Evolutionary conservation across 2,329 filamentous ascomycete species (phyloP), one percentile per base, ranked within the genome.

Genomic region (Aspergillus novofumigatus): DNA sequence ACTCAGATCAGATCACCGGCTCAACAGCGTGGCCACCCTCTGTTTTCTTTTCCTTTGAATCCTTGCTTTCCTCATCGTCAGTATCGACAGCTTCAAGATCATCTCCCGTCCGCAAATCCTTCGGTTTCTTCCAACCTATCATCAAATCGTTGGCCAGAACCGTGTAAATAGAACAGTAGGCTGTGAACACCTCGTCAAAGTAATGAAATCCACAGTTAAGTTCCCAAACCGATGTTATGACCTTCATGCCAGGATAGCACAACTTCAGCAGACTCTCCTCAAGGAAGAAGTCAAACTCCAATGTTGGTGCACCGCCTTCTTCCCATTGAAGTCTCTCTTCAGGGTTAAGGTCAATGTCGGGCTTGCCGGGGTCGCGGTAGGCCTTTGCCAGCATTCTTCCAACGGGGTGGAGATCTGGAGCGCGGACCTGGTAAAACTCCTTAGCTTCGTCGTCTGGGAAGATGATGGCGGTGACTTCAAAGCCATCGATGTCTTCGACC

Each of bases 121-220:
- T 69, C 0, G 87, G 86, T 25, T 81, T 74, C 69, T 86, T 89
- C 81, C 83, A 92, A 20, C 79, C 72, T 23, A 79, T 65, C 86
- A 92, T 89, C 62, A 89, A 75, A 62, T 87, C 83, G 69, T 92
- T 90, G 0, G 83, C 81, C 26, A 92, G 75, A 56, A 85, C 84
- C 0, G 78, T 81, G 67, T 89, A 85, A 67, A 89, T 90, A 0
- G 81, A 83, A 3, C 84, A 84, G 56, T 83, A 81, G 10, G 87
- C 69, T 0, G 78, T 78, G 28, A 76, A 68, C 17, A 88, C 69
- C 1, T 78, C 72, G 67, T 86, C 87, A 68, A 92, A 83, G 69
- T 88, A 91, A 60, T 78, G 79, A 25, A 90, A 58, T 2, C 85
- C 87, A 25, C 80, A 79, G 59, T 81, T 81, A 25, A 90, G 72